Evolutionary conservation across 169 alveolate species (phyloP).

Genomic region (Eimeria necatrix): DNA sequence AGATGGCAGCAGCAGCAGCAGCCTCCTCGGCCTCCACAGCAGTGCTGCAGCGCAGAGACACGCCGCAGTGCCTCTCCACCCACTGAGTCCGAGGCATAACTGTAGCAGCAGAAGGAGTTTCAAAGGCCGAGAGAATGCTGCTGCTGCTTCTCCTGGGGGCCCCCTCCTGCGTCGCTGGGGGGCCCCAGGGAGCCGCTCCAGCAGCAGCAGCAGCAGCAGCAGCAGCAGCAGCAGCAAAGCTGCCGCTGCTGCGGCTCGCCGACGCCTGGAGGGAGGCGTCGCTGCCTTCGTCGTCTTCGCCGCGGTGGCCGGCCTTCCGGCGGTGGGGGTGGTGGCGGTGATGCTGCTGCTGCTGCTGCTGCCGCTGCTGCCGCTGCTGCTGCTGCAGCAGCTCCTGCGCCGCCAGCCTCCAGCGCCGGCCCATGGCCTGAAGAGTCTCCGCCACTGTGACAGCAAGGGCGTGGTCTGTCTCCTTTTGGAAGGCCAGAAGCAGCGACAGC

Average conservation of each 20-base stretch:
- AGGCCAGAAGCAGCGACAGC: slow-evolving; percentile 12
- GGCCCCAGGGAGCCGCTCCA: no score
- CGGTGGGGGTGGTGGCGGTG: neutral
- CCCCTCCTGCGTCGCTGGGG: no score
- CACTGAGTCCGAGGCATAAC: neutral
- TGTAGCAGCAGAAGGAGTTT: neutral
- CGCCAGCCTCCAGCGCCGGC: neutral
- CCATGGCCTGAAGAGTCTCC: neutral
- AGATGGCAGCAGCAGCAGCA: slow-evolving; percentile 15
- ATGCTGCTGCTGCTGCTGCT: slow-evolving; percentile 50
- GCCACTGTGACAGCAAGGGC: slow-evolving; percentile 6
- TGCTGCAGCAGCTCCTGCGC: slow-evolving; percentile 30
- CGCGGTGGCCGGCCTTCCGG: neutral
- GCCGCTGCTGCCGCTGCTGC: slow-evolving; percentile 45
- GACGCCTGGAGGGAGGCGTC: neutral
- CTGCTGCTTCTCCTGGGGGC: neutral
- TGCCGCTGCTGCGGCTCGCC: neutral
- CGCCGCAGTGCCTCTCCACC: slow-evolving; percentile 40
- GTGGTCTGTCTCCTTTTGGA: neutral
- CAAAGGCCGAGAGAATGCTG: neutral
- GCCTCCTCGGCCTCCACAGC: slow-evolving; percentile 8
- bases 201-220: no score
- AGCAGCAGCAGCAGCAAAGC: neutral
- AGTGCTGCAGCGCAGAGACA: slow-evolving; percentile 18
- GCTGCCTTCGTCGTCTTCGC: neutral